phyloP scores from a whole-genome alignment of 1,284 basidiomycete species.

The Thecaphora thlaspeos region DNA sequence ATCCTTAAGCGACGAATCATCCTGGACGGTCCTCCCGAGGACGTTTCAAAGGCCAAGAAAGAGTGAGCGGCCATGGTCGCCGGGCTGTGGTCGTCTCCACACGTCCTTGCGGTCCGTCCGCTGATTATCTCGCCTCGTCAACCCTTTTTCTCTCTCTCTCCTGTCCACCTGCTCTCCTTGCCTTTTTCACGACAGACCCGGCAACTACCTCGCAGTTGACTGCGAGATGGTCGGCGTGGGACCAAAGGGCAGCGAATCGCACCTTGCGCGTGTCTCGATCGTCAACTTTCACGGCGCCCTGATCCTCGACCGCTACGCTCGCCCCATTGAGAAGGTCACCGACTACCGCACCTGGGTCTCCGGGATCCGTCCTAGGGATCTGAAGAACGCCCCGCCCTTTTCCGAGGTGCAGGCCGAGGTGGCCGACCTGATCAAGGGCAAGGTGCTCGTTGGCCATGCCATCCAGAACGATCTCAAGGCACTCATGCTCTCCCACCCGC shows the following conservation, averaged over 20 bases:
- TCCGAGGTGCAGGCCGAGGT: slow-evolving; percentile 77
- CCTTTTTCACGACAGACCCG: slow-evolving; percentile 63
- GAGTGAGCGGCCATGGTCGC: slow-evolving; percentile 7
- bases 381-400: slow-evolving; percentile 73
- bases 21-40: slow-evolving; percentile 29
- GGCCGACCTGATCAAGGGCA: slow-evolving; percentile 73
- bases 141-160: background rate
- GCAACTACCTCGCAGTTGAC: slow-evolving; percentile 80
- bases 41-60: slow-evolving; percentile 26
- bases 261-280: slow-evolving; percentile 83
- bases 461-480: slow-evolving; percentile 88
- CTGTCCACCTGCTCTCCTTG: background rate
- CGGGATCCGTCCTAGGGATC: slow-evolving; percentile 76
- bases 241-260: slow-evolving; percentile 73
- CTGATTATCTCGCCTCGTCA: background rate
- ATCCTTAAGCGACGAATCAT: slow-evolving; percentile 39
- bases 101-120: no score
- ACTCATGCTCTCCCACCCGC: slow-evolving; percentile 85
- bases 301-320: slow-evolving; percentile 81
- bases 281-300: slow-evolving; percentile 86
- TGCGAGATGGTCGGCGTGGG: slow-evolving; percentile 99
- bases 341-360: slow-evolving; percentile 92
- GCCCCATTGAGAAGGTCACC: slow-evolving; percentile 81
- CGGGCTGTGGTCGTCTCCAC: no score
- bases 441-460: slow-evolving; percentile 89